Conservation (phyloP, 2,329 filamentous ascomycete species). For the Pseudogymnoascus sp. region DNA sequence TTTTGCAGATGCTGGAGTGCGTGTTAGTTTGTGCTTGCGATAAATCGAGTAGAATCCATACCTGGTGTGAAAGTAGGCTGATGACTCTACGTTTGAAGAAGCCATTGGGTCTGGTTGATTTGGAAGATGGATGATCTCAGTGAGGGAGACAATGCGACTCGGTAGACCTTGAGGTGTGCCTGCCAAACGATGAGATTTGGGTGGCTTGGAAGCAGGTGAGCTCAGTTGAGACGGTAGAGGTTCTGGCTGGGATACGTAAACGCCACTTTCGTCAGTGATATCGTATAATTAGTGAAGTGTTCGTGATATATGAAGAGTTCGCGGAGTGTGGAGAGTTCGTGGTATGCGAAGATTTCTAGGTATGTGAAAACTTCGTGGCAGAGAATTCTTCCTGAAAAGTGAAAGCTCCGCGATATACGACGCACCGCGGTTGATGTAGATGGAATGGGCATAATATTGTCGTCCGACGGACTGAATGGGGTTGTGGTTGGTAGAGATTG, state of each 20-base stretch:
- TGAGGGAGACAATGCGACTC: too few relatives aligned
- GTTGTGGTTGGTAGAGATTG: background rate
- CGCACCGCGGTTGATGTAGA: background rate
- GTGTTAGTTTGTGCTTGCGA: background rate
- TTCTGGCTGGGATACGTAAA: background rate
- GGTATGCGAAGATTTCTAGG: background rate
- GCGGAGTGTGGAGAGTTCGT: background rate
- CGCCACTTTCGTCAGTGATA: background rate
- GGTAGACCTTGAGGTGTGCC: background rate
- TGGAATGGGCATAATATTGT: background rate
- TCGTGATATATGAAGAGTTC: background rate
- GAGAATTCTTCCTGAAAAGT: background rate
- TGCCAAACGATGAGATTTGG: background rate
- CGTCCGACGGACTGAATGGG: background rate
- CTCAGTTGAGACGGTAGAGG: background rate
- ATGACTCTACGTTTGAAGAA: background rate
- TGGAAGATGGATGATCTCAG: background rate
- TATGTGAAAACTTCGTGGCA: background rate
- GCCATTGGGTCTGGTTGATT: background rate
- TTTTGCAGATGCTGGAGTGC: constrained; percentile 14
- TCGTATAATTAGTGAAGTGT: background rate
- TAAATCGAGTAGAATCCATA: background rate
- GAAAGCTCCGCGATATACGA: background rate
- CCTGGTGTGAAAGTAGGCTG: background rate
- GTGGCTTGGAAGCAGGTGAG: background rate